Conservation (phyloP, 2,329 filamentous ascomycete species). For the Microsporum audouinii region DNA sequence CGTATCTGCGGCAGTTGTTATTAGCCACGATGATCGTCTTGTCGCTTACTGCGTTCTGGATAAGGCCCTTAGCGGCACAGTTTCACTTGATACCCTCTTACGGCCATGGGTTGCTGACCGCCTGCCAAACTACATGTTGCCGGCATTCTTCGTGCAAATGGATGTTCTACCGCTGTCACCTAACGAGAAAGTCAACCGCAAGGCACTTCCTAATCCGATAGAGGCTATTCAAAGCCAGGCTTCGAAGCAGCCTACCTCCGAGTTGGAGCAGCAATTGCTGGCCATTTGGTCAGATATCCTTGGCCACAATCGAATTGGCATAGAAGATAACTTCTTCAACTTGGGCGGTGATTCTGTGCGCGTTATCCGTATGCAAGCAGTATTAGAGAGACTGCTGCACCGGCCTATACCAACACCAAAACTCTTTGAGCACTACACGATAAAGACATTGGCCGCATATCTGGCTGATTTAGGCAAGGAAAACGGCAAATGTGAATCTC, state of each 20-base stretch:
- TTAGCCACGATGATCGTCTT: not conserved
- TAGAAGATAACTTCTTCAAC: slow-evolving; percentile 9
- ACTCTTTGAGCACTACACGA: slow-evolving; percentile 5
- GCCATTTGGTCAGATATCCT: slow-evolving; percentile 6
- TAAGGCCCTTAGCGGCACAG: not conserved
- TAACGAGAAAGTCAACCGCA: slow-evolving; percentile 27
- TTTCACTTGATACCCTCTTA: not conserved
- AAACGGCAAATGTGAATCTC: not conserved
- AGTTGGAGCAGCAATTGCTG: slow-evolving; percentile 8
- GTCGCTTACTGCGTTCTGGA: slow-evolving; percentile 3
- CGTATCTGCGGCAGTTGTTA: not conserved
- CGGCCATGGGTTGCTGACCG: slow-evolving; percentile 7
- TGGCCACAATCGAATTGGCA: slow-evolving; percentile 5
- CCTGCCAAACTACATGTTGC: slow-evolving; percentile 26
- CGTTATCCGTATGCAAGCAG: slow-evolving; percentile 1
- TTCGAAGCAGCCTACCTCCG: not conserved
- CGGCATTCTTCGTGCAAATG: slow-evolving; percentile 29
- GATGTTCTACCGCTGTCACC: slow-evolving; percentile 23
- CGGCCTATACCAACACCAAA: slow-evolving; percentile 1
- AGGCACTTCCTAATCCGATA: slow-evolving; percentile 9
- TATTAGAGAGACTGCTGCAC: not conserved
- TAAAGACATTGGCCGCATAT: slow-evolving; percentile 4
- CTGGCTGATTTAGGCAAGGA: not conserved
- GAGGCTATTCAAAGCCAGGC: slow-evolving; percentile 1
- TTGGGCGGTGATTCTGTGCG: slow-evolving; percentile 11